Evolutionary conservation across 192 early-diverging fungal species (phyloP).

Genomic region (Mortierella claussenii): DNA sequence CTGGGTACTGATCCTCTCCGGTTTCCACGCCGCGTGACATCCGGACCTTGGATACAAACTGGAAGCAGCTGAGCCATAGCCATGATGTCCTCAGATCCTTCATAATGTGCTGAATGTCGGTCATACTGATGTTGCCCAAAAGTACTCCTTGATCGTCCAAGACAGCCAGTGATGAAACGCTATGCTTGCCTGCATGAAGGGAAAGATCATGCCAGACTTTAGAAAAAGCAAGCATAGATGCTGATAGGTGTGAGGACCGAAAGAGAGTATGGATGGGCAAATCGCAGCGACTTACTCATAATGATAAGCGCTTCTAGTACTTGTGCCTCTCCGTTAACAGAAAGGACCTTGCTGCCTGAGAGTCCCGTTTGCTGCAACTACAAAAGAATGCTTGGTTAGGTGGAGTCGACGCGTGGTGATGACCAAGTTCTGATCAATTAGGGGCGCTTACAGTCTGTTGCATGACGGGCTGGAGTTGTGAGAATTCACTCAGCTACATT

Average conservation of each 20-base stretch:
- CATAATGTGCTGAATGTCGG: slow-evolving; percentile 66
- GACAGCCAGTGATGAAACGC: slow-evolving; percentile 64
- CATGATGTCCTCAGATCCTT: slow-evolving; percentile 46
- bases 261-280: neutral
- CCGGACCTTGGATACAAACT: slow-evolving; percentile 41
- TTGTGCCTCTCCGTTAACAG: slow-evolving; percentile 28
- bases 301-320: slow-evolving; percentile 40
- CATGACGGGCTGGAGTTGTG: slow-evolving; percentile 42
- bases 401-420: neutral
- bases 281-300: slow-evolving; percentile 35
- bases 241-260: neutral
- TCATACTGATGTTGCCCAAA: slow-evolving; percentile 74
- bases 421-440: neutral
- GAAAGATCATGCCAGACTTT: too few relatives aligned
- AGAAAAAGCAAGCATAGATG: neutral
- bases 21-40: slow-evolving; percentile 27
- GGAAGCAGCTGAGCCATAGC: slow-evolving; percentile 48
- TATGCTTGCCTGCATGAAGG: slow-evolving; percentile 23
- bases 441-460: slow-evolving; percentile 31
- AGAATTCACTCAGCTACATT: slow-evolving; percentile 46
- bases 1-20: slow-evolving; percentile 67
- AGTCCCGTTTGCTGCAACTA: slow-evolving; percentile 40
- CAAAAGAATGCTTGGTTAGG: neutral
- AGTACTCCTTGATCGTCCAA: slow-evolving; percentile 63
- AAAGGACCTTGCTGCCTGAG: slow-evolving; percentile 17